Conservation (phyloP, 129 eudicot species). For the Logfia minima region DNA sequence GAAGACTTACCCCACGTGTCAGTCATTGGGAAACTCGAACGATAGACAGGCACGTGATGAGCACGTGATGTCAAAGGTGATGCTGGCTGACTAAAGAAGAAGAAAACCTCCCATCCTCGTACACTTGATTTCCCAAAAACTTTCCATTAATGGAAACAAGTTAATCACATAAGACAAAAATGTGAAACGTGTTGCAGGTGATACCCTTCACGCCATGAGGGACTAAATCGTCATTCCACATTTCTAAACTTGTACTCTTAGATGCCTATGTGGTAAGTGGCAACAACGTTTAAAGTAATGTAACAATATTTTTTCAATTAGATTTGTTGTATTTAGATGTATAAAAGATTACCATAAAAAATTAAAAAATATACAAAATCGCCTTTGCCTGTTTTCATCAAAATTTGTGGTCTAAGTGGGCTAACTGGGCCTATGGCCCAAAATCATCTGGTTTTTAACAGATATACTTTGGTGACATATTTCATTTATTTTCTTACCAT, state of each 20-base stretch:
- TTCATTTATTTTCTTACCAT: no score
- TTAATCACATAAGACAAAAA: constrained; percentile 17
- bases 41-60: constrained; percentile 30
- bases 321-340: no score
- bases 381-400: no score
- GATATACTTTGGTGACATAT: no score
- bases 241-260: not conserved
- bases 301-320: no score
- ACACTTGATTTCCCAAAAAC: constrained; percentile 22
- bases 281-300: not conserved
- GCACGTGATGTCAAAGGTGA: constrained; percentile 29
- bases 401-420: no score
- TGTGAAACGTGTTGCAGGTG: constrained; percentile 16
- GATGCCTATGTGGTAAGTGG: constrained; percentile 1
- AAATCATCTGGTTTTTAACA: no score
- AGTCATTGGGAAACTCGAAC: constrained; percentile 22
- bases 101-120: constrained; percentile 23
- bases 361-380: no score
- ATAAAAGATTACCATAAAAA: no score
- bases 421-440: no score
- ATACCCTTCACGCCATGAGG: constrained; percentile 3
- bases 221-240: constrained; percentile 22
- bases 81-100: constrained; percentile 11
- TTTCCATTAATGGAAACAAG: constrained; percentile 17
- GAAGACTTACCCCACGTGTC: constrained; percentile 26